Percentiles rank a stretch among this genome's conserved stretches.
Conservation (phyloP, 352 stramenopile genomes). For the Pythium monospermum region DNA sequence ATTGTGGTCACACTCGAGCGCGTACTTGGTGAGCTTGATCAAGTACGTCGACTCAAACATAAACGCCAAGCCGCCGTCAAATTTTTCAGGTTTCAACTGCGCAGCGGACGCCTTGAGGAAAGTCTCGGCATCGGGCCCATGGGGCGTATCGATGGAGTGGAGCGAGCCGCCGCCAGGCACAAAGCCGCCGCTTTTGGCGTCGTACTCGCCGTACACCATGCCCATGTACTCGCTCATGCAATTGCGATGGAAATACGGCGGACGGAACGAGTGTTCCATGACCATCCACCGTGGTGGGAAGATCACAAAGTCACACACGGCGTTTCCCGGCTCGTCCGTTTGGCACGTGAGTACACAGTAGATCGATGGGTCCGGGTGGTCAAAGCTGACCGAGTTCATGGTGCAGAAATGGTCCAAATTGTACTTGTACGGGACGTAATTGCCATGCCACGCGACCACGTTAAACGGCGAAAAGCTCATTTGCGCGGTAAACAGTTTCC, state of each 20-base stretch:
- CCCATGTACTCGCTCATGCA: conserved; percentile 98
- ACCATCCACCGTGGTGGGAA: conserved; percentile 96
- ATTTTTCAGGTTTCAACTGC: conserved; percentile 84
- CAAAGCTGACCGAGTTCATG: conserved; percentile 95
- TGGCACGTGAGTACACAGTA: conserved; percentile 97
- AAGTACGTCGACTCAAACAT: conserved; percentile 97
- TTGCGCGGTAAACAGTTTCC: conserved; percentile 81
- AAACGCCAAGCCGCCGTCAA: conserved; percentile 92
- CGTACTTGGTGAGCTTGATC: conserved; percentile 86
- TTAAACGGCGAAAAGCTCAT: conserved; percentile 93
- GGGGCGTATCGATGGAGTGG: conserved; percentile 85
- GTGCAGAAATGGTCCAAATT: conserved; percentile 93
- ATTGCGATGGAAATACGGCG: conserved; percentile 95
- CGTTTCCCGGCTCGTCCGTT: conserved; percentile 89
- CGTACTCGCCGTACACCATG: conserved; percentile 94
- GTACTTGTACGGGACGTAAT: conserved; percentile 98
- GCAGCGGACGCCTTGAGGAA: conserved; percentile 88
- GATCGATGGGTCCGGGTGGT: conserved; percentile 97
- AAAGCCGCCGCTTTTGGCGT: conserved; percentile 93
- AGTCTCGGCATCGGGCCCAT: conserved; percentile 92
- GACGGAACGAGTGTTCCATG: conserved; percentile 91
- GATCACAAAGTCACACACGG: conserved; percentile 96
- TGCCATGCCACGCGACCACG: conserved; percentile 97
- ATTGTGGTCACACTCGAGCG: conserved; percentile 81
- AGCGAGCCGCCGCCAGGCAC: conserved; percentile 90